These are phyloP conservation scores for Aspergillus versicolor DNA, from an alignment of 2,329 filamentous ascomycete species.

Conservation along the genomic window DNA sequence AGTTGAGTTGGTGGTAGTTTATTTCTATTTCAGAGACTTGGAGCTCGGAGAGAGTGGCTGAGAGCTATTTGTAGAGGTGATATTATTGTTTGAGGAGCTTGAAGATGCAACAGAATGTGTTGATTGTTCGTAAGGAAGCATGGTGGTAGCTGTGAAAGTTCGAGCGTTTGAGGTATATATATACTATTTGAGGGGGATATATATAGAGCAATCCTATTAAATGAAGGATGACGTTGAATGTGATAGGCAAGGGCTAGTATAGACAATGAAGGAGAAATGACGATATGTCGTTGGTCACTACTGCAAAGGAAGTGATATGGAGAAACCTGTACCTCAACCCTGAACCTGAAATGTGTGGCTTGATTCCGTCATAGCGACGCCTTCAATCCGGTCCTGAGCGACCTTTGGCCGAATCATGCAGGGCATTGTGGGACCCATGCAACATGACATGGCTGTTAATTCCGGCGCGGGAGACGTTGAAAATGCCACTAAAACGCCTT, in stretches of 20 bases:
- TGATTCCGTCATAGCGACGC: constrained; percentile 20
- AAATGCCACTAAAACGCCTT: not conserved
- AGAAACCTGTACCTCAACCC: not conserved
- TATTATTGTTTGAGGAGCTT: constrained; percentile 19
- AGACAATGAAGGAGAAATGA: constrained; percentile 5
- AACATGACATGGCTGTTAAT: constrained; percentile 4
- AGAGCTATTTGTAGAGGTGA: constrained; percentile 4
- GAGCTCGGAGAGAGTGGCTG: constrained; percentile 9
- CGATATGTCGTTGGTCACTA: not conserved
- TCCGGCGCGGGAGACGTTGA: not conserved
- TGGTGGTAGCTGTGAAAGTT: constrained; percentile 23
- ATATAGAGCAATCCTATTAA: not conserved
- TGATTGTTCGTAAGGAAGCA: constrained; percentile 26
- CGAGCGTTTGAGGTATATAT: constrained; percentile 8
- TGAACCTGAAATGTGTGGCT: not conserved
- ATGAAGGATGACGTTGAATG: constrained; percentile 12
- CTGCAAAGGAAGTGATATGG: constrained; percentile 5
- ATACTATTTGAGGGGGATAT: constrained; percentile 4
- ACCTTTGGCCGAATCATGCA: constrained; percentile 5
- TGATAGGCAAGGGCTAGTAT: not conserved
- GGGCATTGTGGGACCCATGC: constrained; percentile 49
- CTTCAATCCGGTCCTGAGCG: not conserved
- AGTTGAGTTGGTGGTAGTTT: constrained; percentile 12
- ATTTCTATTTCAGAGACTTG: constrained; percentile 11
- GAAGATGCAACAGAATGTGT: constrained; percentile 30